Percentiles rank a stretch among this genome's conserved stretches.
These are phyloP conservation scores for Scutellaria galericulata DNA, from an alignment of 257 asterid genomes.

Conservation along the genomic window DNA sequence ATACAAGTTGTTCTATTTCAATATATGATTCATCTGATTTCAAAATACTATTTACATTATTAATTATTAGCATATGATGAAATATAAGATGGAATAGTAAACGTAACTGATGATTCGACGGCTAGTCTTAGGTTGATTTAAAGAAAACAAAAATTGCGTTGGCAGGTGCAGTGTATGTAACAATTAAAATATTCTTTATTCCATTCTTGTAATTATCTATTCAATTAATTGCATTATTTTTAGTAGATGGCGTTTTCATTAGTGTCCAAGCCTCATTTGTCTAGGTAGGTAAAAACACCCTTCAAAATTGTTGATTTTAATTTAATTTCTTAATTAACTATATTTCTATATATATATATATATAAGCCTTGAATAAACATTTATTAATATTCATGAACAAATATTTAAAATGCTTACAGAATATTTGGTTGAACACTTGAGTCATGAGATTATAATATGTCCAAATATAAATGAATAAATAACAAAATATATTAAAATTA, in stretches of 20 bases:
- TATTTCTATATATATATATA: neutral
- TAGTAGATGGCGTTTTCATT: constrained; percentile 1
- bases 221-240: constrained; percentile 16
- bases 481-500: too few species aligned
- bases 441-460: too few species aligned
- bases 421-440: too few species aligned
- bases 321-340: neutral
- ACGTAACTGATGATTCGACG: too few species aligned
- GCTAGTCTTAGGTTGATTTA: too few species aligned
- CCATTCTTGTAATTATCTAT: constrained; percentile 14
- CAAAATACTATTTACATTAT: too few species aligned
- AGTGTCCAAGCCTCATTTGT: constrained; percentile 29
- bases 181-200: constrained; percentile 6
- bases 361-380: too few species aligned
- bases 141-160: neutral
- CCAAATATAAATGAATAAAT: too few species aligned
- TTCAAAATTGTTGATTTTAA: neutral
- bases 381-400: too few species aligned
- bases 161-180: constrained; percentile 39
- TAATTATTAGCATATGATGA: too few species aligned
- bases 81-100: too few species aligned
- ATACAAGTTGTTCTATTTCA: neutral
- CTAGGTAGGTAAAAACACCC: constrained; percentile 10
- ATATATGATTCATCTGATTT: neutral
- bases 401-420: too few species aligned